A percentile compares a stretch with the other conserved stretches of the same genome.
These are phyloP conservation scores for Rostrohypoxylon terebratum DNA, from an alignment of 495 filamentous ascomycete genomes.

Conservation along the genomic window DNA sequence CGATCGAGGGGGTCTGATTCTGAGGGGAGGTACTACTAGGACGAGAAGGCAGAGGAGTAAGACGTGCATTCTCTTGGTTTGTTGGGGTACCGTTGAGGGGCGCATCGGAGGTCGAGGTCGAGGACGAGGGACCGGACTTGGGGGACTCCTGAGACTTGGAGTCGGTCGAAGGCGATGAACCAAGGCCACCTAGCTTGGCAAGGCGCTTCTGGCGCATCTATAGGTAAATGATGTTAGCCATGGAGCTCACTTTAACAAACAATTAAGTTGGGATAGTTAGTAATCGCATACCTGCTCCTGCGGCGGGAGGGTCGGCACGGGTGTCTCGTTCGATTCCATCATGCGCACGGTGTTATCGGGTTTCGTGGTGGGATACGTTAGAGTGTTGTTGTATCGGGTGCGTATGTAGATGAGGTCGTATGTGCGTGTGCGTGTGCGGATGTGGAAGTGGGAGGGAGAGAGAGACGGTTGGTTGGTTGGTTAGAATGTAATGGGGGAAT, in stretches of 20 bases:
- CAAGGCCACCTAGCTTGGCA: conserved; percentile 66
- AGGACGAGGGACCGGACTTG: conserved; percentile 36
- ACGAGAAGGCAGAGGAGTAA: conserved; percentile 22
- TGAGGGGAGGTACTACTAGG: conserved; percentile 13
- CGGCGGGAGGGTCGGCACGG: conserved; percentile 42
- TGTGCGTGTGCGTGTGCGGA: no score
- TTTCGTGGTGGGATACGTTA: not conserved
- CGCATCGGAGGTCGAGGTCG: conserved; percentile 33
- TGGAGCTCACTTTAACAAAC: not conserved
- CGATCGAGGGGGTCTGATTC: conserved; percentile 24
- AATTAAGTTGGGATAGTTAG: not conserved
- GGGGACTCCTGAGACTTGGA: conserved; percentile 28
- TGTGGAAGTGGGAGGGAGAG: no score
- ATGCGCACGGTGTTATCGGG: not conserved
- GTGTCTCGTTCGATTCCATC: conserved; percentile 48
- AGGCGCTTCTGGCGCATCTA: conserved; percentile 79
- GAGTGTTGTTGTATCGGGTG: not conserved
- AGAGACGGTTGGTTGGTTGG: no score
- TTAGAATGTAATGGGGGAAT: no score
- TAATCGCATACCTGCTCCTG: conserved; percentile 46
- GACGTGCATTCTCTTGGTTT: conserved; percentile 18
- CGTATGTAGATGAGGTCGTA: not conserved
- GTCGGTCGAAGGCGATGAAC: conserved; percentile 25
- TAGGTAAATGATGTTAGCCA: not conserved
- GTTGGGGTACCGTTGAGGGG: conserved; percentile 9